A percentile compares a stretch with the other conserved stretches of the same genome.
These are phyloP conservation scores for Wickerhamomyces tratensis DNA, from an alignment of 805 yeast species.

Conservation along the genomic window DNA sequence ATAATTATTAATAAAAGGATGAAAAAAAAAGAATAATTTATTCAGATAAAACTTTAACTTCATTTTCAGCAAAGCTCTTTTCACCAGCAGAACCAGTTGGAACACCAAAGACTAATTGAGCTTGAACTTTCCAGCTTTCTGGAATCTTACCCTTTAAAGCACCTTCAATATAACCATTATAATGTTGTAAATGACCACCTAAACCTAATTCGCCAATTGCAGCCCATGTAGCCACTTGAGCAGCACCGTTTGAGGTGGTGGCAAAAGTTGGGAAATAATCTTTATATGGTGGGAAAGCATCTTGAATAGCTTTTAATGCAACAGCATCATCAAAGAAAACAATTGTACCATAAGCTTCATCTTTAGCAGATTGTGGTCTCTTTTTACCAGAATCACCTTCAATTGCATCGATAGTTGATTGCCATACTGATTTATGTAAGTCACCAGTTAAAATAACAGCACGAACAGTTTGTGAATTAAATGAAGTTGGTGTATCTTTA, in stretches of 20 bases:
- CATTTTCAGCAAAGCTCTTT: slow-evolving; percentile 32
- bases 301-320: slow-evolving; percentile 29
- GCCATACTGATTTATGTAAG: slow-evolving; percentile 37
- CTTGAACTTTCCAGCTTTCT: slow-evolving; percentile 32
- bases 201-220: slow-evolving; percentile 33
- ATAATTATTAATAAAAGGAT: no score
- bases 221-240: slow-evolving; percentile 41
- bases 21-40: no score
- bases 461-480: slow-evolving; percentile 41
- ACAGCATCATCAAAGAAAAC: slow-evolving; percentile 36
- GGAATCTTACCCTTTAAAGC: slow-evolving; percentile 33
- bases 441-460: slow-evolving; percentile 38
- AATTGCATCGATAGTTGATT: slow-evolving; percentile 26
- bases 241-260: slow-evolving; percentile 37
- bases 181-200: slow-evolving; percentile 46
- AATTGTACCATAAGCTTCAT: slow-evolving; percentile 39
- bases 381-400: slow-evolving; percentile 27
- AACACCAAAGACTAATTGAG: slow-evolving; percentile 42
- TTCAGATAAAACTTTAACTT: slow-evolving; percentile 24
- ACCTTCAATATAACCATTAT: slow-evolving; percentile 33
- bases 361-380: slow-evolving; percentile 32
- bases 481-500: slow-evolving; percentile 39
- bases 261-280: slow-evolving; percentile 39
- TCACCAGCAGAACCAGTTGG: slow-evolving; percentile 28
- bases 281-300: slow-evolving; percentile 31